Conservation (phyloP, 768 basidiomycete genomes). For the Suillus americanus region DNA sequence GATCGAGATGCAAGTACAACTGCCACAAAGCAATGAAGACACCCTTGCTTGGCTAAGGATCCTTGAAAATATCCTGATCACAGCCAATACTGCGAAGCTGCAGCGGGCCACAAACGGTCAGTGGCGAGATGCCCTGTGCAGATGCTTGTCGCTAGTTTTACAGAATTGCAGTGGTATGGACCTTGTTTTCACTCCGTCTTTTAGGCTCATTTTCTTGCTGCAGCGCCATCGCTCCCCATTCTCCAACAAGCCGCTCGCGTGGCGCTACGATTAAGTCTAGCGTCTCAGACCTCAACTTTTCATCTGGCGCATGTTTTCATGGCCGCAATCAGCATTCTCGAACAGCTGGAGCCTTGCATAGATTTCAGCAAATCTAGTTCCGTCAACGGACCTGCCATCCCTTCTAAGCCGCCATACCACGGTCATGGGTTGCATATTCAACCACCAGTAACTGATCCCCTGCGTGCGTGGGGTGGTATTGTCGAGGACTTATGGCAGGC, state of each 20-base stretch:
- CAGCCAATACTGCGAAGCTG: conserved; percentile 50
- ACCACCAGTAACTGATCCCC: conserved; percentile 23
- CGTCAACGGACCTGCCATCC: conserved; percentile 1
- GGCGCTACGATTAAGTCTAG: conserved; percentile 36
- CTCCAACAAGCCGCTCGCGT: conserved; percentile 30
- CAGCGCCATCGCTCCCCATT: conserved; percentile 20
- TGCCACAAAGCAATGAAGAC: conserved; percentile 30
- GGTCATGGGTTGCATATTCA: conserved; percentile 38
- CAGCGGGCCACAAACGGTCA: conserved; percentile 54
- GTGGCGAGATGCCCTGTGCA: conserved; percentile 56
- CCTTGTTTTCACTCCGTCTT: not conserved
- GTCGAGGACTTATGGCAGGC: conserved; percentile 48
- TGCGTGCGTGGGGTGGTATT: conserved; percentile 47
- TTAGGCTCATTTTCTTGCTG: not conserved
- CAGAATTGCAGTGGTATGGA: conserved; percentile 20
- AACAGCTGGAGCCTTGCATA: conserved; percentile 24
- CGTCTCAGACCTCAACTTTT: conserved; percentile 26
- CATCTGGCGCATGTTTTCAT: conserved; percentile 34
- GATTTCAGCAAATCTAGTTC: not conserved
- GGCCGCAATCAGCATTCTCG: conserved; percentile 27
- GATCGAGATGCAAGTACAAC: conserved; percentile 71
- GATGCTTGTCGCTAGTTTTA: conserved; percentile 50
- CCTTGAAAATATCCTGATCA: conserved; percentile 59
- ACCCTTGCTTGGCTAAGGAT: conserved; percentile 63
- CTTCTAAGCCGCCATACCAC: conserved; percentile 31